These are phyloP conservation scores for Neoboletus magnificus DNA, from an alignment of 768 basidiomycete genomes.

Conservation along the genomic window DNA sequence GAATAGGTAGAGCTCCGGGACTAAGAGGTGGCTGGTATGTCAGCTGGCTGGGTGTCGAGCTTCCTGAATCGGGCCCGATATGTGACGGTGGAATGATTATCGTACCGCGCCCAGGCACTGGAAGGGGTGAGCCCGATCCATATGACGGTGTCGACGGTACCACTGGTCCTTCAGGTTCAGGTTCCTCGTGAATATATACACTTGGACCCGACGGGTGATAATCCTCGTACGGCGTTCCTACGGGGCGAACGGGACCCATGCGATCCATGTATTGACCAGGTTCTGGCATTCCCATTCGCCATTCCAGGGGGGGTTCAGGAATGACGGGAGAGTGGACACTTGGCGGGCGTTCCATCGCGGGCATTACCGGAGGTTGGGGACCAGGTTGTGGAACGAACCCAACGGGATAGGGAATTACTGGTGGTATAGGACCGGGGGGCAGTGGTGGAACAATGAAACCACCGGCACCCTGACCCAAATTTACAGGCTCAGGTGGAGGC, in stretches of 20 bases:
- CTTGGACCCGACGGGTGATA: conserved; percentile 4
- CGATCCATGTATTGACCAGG: conserved; percentile 11
- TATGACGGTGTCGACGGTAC: conserved; percentile 23
- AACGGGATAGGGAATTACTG: conserved; percentile 18
- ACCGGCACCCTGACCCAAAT: conserved; percentile 6
- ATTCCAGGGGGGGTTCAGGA: conserved; percentile 15
- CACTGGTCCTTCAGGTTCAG: conserved; percentile 16
- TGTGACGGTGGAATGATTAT: conserved; percentile 14
- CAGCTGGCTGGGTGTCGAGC: conserved; percentile 28
- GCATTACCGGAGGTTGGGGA: conserved; percentile 23
- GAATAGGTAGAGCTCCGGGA: conserved; percentile 16
- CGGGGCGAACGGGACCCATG: conserved; percentile 36
- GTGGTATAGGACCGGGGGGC: conserved; percentile 18
- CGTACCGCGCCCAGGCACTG: conserved; percentile 14
- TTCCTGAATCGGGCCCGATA: conserved; percentile 11
- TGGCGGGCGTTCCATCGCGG: conserved; percentile 8
- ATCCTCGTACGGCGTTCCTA: conserved; percentile 20
- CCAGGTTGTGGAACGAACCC: conserved; percentile 23
- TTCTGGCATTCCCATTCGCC: conserved; percentile 24
- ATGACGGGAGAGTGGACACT: conserved; percentile 22
- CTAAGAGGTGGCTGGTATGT: conserved; percentile 15
- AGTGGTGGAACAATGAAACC: conserved; percentile 25
- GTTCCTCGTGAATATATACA: conserved; percentile 4
- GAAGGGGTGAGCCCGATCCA: conserved; percentile 15
- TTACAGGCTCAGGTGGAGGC: background rate